These are phyloP conservation scores for Capsella bursapastoris DNA, from an alignment of 345 rosid species.

Conservation along the genomic window DNA sequence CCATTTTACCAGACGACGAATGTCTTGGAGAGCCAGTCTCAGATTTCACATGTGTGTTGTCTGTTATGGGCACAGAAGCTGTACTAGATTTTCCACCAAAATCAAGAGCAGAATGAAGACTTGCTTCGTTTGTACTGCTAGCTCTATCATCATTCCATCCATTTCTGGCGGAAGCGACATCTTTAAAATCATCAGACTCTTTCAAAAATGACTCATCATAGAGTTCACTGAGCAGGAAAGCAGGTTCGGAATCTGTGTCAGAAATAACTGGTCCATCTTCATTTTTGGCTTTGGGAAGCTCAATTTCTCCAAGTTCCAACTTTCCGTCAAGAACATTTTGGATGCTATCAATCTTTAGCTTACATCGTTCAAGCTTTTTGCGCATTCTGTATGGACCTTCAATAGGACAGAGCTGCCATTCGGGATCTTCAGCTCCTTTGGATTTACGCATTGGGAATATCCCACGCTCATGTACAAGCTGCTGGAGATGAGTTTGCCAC, in stretches of 20 bases:
- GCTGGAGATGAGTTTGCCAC: constrained; percentile 98
- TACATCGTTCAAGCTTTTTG: constrained; percentile 93
- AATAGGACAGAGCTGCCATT: constrained; percentile 99
- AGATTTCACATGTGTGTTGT: constrained; percentile 70
- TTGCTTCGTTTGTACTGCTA: constrained; percentile 90
- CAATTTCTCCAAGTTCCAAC: constrained; percentile 75
- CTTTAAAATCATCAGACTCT: constrained; percentile 58
- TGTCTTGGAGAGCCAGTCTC: constrained; percentile 81
- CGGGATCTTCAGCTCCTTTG: constrained; percentile 63
- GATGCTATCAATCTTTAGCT: constrained; percentile 76
- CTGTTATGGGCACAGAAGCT: constrained; percentile 73
- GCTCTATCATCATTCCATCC: constrained; percentile 88
- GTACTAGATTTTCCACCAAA: constrained; percentile 86
- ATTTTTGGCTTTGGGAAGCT: constrained; percentile 57
- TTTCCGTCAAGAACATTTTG: constrained; percentile 79
- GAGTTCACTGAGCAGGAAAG: constrained; percentile 68
- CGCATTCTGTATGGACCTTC: constrained; percentile 99
- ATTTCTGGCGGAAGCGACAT: constrained; percentile 64
- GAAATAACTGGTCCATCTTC: constrained; percentile 67
- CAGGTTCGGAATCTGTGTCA: constrained; percentile 68
- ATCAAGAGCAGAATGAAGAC: constrained; percentile 97
- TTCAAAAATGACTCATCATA: constrained; percentile 65
- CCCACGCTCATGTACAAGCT: constrained; percentile 97
- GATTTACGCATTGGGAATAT: constrained; percentile 83
- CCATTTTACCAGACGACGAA: constrained; percentile 66